Evolutionary conservation across 2,329 filamentous ascomycete species (phyloP).

Genomic region (Graphilbum sp.): DNA sequence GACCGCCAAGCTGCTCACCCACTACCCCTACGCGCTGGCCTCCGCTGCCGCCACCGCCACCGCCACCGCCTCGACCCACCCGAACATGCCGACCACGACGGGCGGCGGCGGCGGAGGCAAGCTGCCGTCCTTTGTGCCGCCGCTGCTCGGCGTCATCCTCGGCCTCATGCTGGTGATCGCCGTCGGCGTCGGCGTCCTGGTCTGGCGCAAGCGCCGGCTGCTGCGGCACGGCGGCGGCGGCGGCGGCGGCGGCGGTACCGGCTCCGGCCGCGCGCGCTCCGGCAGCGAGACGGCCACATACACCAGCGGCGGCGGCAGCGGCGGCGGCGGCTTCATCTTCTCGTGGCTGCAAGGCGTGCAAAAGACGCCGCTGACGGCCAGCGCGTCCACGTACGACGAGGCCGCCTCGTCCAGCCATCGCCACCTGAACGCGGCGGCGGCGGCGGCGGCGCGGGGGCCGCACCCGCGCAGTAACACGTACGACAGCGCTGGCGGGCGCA

Average conservation of each 20-base stretch:
- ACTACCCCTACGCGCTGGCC: constrained; percentile 39
- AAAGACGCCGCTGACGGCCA: background rate
- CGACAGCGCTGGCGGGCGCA: background rate
- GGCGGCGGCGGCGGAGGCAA: constrained; percentile 1
- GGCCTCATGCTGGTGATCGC: constrained; percentile 39
- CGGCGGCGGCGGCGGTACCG: background rate
- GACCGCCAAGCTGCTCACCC: constrained; percentile 36
- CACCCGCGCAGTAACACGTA: background rate
- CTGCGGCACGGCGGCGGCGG: constrained; percentile 14
- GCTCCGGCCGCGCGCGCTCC: background rate
- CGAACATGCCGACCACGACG: too few relatives aligned
- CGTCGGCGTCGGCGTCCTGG: constrained; percentile 30
- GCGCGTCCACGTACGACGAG: background rate
- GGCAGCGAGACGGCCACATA: constrained; percentile 24
- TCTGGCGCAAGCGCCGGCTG: constrained; percentile 34
- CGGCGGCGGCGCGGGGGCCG: background rate
- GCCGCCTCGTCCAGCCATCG: too few relatives aligned
- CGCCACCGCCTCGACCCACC: constrained; percentile 12
- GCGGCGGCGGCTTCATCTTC: constrained; percentile 24
- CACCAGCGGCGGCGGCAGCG: constrained; percentile 25
- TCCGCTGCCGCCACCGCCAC: constrained; percentile 9
- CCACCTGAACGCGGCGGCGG: background rate
- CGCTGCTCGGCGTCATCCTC: constrained; percentile 45
- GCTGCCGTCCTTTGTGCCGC: constrained; percentile 23
- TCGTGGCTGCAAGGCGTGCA: constrained; percentile 35